Percentiles rank a stretch among this genome's conserved stretches.
phyloP scores from a whole-genome alignment of 176 grass and related monocot genomes.

The Triticum urartu region DNA sequence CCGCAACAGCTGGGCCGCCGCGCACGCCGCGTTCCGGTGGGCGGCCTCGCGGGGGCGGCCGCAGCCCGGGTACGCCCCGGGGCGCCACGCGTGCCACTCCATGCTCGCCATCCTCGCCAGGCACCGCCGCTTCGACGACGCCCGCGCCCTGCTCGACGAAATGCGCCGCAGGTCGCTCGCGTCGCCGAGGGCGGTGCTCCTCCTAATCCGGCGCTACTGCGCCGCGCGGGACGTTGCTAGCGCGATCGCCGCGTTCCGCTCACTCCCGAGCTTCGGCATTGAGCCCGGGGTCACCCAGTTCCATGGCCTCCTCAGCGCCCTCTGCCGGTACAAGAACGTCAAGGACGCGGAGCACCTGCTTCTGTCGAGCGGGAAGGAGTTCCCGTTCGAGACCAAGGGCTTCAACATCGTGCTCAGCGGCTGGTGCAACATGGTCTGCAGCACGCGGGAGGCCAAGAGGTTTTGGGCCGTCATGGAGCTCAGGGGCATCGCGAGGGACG shows the following conservation, averaged over 20 bases:
- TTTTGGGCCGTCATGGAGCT: conserved; percentile 73
- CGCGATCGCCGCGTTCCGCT: conserved; percentile 60
- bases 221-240: conserved; percentile 58
- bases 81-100: conserved; percentile 57
- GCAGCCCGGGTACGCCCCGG: conserved; percentile 52
- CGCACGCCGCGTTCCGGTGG: conserved; percentile 80
- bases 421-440: conserved; percentile 68
- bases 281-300: conserved; percentile 42
- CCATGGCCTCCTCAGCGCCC: conserved; percentile 67
- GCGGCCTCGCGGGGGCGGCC: conserved; percentile 22
- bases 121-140: conserved; percentile 72
- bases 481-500: conserved; percentile 52
- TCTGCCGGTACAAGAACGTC: conserved; percentile 82
- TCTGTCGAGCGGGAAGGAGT: conserved; percentile 52
- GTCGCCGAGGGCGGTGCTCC: conserved; percentile 48
- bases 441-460: conserved; percentile 62
- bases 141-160: conserved; percentile 62
- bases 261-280: conserved; percentile 59
- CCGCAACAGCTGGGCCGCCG: conserved; percentile 72
- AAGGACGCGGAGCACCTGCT: conserved; percentile 81
- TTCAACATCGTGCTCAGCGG: conserved; percentile 90
- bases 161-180: conserved; percentile 58
- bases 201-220: conserved; percentile 59
- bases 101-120: conserved; percentile 85
- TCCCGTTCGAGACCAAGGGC: conserved; percentile 82